Base-by-base conservation (phyloP, 2,329 filamentous ascomycete species). In the Botrytis squamosa region DNA sequence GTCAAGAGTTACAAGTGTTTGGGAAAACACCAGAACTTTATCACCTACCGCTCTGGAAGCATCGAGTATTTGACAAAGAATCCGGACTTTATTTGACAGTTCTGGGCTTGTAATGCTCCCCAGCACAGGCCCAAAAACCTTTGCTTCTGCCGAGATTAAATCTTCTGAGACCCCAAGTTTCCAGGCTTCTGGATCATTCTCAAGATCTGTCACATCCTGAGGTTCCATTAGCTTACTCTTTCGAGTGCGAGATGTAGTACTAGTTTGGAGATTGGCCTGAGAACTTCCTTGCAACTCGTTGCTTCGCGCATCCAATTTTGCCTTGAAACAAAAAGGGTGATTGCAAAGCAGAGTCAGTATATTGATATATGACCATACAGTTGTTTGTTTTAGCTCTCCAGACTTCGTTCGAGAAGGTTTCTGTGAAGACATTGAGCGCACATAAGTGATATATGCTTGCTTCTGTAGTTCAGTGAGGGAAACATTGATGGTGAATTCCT, bases 21-120 rank as follows among this genome's bases (percentile, higher is more conserved):
- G 91, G 0, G 92, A 93, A 79, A 98, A 98, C 0, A 97, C 84
- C 1, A 98, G 85, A 1, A 94, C 88, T 79, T 94, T 94, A 81
- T 98, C 95, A 0, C 86, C 85, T 0, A 85, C 82, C 1, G 80
- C 80, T 57, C 86, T 87, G 10, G 91, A 91, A 75, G 91, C 86
- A 36, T 91, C 84, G 0, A 97, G 81, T 68, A 98, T 95, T 64
- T 86, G 83, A 62, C 89, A 83, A n/a, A 97, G 83, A 9, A 95
- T 84, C 20, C 84, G 78, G 10, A 91, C 87, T 79, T 96, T 95
- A 79, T 90, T 86, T 0, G 94, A 97, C 20, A 90, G 81, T 0
- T 81, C 77, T 2, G 87, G 79, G 6, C 86, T 83, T 20, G 85
- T 81, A 8, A 86, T 79, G 42, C 79, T 75, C 33, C 52, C 63